Evolutionary conservation across 2,329 filamentous ascomycete genomes (phyloP), one percentile per base, ranked within the genome.

Genomic region (Talaromyces marneffei): DNA sequence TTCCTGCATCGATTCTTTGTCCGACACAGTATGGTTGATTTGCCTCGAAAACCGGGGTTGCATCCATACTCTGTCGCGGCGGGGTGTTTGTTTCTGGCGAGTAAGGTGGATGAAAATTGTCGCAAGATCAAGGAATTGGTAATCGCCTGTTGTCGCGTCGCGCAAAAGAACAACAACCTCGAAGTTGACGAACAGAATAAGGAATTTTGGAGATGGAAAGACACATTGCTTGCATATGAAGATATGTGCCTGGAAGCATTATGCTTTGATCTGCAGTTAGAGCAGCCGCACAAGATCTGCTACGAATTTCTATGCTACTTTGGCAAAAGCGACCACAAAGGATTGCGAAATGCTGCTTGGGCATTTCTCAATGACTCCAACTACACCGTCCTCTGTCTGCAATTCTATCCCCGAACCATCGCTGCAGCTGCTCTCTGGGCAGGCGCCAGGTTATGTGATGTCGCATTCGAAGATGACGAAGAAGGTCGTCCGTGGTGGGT

Each of bases 1-100:
- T 97, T 96, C 79, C 92, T 99, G 74, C 93, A 99, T 75, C 86
- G 94, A 33, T 97, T 96, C 74, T 92, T 92, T 73, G 97, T 97
- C 91, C 87, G 92, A 65, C 87, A 83, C 71, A 93, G 87, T 71
- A 87, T 95, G 83, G 87, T 89, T 54, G 84, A 87, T 68, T 85
- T 88, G 69, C 89, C 86, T 65, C 83, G 83, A 64, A 78, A 78
- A 59, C 80, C 80, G 50, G 91, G 91, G 14, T 85, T 95, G 53
- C 93, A 97, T 74, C 92, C 96, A 68, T 97, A 96, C 72, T 90
- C 95, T 69, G 91, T 96, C 63, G 94, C 92, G 10, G 94, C 92
- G 0, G 96, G 92, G 0, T 85, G 92, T 1, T 82, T 99, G 2
- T 99, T 97, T 68, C 83, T 99, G 9, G 93, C 94, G 8, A 97